Base-by-base conservation (phyloP, 2,329 filamentous ascomycete genomes). In the Dendrostoma leiphaemia region DNA sequence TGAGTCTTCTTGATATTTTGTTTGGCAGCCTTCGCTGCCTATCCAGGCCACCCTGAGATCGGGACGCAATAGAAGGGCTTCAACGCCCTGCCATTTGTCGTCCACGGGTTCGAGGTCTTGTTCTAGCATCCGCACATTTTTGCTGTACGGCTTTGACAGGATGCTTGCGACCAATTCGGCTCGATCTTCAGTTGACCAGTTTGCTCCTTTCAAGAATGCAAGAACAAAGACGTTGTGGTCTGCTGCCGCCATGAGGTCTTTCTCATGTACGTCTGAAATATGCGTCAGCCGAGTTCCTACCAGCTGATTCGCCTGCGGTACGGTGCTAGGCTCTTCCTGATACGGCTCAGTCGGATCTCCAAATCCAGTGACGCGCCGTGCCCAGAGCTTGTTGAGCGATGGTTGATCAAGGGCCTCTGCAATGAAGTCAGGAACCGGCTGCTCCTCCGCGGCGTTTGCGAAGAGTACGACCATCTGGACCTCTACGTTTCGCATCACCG, bases 21-120 rank as follows among this genome's bases (percentile, higher is more conserved):
- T 8, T 3, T 45, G 24, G 17, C n/a, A 17, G n/a, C 29, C 47
- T 38, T 45, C 48, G 15, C 26, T 44, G 9, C 32, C 29, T n/a
- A 51, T 24, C 55, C 55, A 57, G 12, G 55, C 51, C 12, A 57
- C 51, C n/a, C 51, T 45, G 10, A 54, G 43, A 19, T 57, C 55
- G 4, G 55, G 55, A 19, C 55, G 55, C 2, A 57, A 24, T 7
- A 57, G 43, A 15, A 57, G 7, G 3, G 51, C 51, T 6, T 40
- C 29, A 2, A 54, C 43, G 3, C 37, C 43, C 6, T 43, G 17
- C 55, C 55, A 57, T 21, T 48, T 57, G 6, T 52, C 35, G 8
- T 23, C 32, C 8, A 29, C 34, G n/a, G 37, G 17, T 10, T 53
- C 29, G 6, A 53, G 15, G 2, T 34, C 4, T 5, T 26, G 35